These are phyloP conservation scores for Tricholomella constricta DNA, from an alignment of 768 basidiomycete species.

Conservation along the genomic window DNA sequence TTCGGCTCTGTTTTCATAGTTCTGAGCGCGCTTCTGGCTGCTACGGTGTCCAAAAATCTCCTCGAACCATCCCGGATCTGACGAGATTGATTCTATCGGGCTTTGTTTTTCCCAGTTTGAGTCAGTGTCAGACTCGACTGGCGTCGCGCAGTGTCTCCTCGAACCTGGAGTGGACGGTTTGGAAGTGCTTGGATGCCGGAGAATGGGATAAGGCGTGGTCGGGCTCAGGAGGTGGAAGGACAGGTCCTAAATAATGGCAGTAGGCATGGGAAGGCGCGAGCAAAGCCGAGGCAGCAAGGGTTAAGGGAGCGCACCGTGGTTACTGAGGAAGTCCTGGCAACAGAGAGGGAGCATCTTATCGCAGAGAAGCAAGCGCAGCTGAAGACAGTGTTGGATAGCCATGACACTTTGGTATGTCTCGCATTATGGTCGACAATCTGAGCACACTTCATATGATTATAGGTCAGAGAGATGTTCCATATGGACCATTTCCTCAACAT, in stretches of 20 bases:
- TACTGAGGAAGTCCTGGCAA: slow-evolving; percentile 29
- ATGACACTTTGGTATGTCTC: slow-evolving; percentile 72
- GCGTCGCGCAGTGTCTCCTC: slow-evolving; percentile 8
- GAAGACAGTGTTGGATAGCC: slow-evolving; percentile 58
- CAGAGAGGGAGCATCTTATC: slow-evolving; percentile 50
- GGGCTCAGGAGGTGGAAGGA: slow-evolving; percentile 6
- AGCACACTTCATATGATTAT: slow-evolving; percentile 1
- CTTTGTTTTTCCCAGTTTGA: slow-evolving; percentile 11
- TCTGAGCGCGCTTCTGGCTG: slow-evolving; percentile 20
- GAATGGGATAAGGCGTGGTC: slow-evolving; percentile 14
- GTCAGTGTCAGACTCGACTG: slow-evolving; percentile 8
- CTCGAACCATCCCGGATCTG: slow-evolving; percentile 64
- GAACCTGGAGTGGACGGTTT: slow-evolving; percentile 7
- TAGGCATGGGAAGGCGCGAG: slow-evolving; percentile 23
- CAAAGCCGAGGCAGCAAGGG: slow-evolving; percentile 13
- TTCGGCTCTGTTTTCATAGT: slow-evolving; percentile 14
- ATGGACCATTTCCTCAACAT: slow-evolving; percentile 79
- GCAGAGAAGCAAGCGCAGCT: slow-evolving; percentile 60
- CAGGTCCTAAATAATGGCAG: slow-evolving; percentile 9
- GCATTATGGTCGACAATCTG: slow-evolving; percentile 4
- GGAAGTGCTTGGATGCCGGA: slow-evolving; percentile 8
- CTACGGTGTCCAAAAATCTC: slow-evolving; percentile 55
- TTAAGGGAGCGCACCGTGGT: slow-evolving; percentile 12
- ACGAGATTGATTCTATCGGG: slow-evolving; percentile 51
- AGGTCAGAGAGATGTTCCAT: slow-evolving; percentile 90